Evolutionary conservation across 1,139 yeast species (phyloP), one percentile per base, ranked within the genome.

Genomic region (Suhomyces chickasaworum): DNA sequence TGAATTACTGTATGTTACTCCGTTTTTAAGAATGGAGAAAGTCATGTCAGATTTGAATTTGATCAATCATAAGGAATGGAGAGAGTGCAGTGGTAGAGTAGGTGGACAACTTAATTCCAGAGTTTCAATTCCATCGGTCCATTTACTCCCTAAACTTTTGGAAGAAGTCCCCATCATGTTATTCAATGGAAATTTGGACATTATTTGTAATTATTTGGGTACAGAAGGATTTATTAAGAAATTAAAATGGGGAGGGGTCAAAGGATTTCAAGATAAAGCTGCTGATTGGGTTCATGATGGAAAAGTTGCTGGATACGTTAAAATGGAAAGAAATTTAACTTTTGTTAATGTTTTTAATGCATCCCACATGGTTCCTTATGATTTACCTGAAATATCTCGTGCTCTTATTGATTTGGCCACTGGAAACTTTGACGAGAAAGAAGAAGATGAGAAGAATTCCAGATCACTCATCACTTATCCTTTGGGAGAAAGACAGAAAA

Each of bases 321-420:
- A 70, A 50, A 62, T 58, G 13, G 91, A 83, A 46, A 77, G 90
- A 52, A 89, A 89, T 58, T 71, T 93, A 57, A 87, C 97, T 0
- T 87, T 85, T 63, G 80, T 89, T 23, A 81, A 83, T 52, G 81
- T 91, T 2, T 81, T 71, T 60, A 81, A 89, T 56, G 81, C 96
- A 0, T 85, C 95, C 4, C 99, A 93, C 62, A 93, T 93, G 99
- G 96, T 91, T 18, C 96, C 99, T 1, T 86, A 81, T 57, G 98
- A 93, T 61, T 67, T 80, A 45, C 89, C 96, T 1, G 81, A 76
- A 39, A 73, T 80, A 27, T 78, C 91, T 7, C 73, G 90, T 54
- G 89, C 91, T 25, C 70, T 93, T 42, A 68, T 86, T 37, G 91
- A 86, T 58, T 51, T 80, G 18, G 59, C 75, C 25, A 59, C 68